phyloP scores from a whole-genome alignment of 352 stramenopile species.

The Blastocystis hominis region DNA sequence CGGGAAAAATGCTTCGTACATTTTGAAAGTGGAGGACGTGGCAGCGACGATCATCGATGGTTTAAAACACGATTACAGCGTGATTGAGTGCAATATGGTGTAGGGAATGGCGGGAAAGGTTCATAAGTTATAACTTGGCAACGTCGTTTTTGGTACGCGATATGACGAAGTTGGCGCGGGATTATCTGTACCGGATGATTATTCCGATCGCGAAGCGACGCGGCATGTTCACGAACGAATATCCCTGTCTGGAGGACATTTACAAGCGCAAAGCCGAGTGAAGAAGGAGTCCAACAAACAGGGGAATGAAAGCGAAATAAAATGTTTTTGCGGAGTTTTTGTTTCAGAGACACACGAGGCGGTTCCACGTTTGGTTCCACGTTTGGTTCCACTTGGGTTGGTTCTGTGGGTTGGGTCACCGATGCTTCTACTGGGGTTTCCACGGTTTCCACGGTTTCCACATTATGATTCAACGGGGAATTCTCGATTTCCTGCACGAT shows the following conservation, averaged over 20 bases:
- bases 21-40: neutral
- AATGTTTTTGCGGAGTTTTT: neutral
- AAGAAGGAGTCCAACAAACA: neutral
- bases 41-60: slow-evolving; percentile 16
- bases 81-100: slow-evolving; percentile 51
- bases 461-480: neutral
- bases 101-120: neutral
- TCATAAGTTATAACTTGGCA: slow-evolving; percentile 2
- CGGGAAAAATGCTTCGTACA: neutral
- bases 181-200: slow-evolving; percentile 25
- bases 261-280: slow-evolving; percentile 17
- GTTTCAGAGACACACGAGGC: neutral
- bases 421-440: neutral
- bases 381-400: neutral
- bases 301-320: neutral
- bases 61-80: slow-evolving; percentile 18
- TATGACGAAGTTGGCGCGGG: slow-evolving; percentile 8
- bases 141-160: neutral
- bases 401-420: too few species aligned
- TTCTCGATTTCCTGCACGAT: neutral
- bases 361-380: neutral
- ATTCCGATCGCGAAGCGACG: slow-evolving; percentile 39
- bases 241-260: slow-evolving; percentile 7
- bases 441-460: neutral
- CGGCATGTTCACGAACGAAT: slow-evolving; percentile 35